A percentile compares a stretch with the other conserved stretches of the same genome.
phyloP scores from a whole-genome alignment of 768 basidiomycete genomes.

The Mycena sanguinolenta region DNA sequence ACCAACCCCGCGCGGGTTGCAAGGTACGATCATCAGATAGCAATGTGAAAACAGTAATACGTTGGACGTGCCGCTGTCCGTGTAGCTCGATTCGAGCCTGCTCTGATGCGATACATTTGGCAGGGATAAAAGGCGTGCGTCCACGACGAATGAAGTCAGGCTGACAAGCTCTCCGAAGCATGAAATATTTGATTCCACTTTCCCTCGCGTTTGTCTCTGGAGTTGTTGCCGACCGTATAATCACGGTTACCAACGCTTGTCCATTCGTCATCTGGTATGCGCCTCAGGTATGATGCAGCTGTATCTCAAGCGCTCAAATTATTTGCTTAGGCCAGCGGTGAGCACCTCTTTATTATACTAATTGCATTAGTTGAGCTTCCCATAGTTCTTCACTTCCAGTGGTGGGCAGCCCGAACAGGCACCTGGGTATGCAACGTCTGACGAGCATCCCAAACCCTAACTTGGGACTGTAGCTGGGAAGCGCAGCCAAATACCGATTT shows the following conservation, averaged over 20 bases:
- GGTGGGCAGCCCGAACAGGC: constrained; percentile 15
- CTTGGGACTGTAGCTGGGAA: constrained; percentile 14
- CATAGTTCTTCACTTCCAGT: constrained; percentile 19
- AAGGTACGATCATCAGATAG: neutral
- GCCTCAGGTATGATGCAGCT: constrained; percentile 1
- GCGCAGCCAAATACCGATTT: constrained; percentile 14
- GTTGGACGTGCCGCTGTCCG: constrained; percentile 6
- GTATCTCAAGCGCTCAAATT: constrained; percentile 1
- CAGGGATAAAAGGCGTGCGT: constrained; percentile 8
- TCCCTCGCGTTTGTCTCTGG: constrained; percentile 14
- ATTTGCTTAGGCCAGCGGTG: constrained; percentile 20
- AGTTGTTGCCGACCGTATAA: constrained; percentile 15
- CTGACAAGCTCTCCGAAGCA: neutral
- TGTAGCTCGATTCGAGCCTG: neutral
- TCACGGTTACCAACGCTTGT: constrained; percentile 22
- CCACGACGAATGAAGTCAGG: constrained; percentile 11
- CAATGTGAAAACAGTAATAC: neutral
- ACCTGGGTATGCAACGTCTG: constrained; percentile 9
- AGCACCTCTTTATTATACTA: constrained; percentile 1
- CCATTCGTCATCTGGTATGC: constrained; percentile 22
- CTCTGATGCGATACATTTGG: neutral
- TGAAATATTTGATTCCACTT: constrained; percentile 14
- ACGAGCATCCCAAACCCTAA: neutral
- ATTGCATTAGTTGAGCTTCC: neutral
- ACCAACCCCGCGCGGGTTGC: neutral